Evolutionary conservation across 1,284 basidiomycete species (phyloP).

Genomic region (Naganishia sp.): DNA sequence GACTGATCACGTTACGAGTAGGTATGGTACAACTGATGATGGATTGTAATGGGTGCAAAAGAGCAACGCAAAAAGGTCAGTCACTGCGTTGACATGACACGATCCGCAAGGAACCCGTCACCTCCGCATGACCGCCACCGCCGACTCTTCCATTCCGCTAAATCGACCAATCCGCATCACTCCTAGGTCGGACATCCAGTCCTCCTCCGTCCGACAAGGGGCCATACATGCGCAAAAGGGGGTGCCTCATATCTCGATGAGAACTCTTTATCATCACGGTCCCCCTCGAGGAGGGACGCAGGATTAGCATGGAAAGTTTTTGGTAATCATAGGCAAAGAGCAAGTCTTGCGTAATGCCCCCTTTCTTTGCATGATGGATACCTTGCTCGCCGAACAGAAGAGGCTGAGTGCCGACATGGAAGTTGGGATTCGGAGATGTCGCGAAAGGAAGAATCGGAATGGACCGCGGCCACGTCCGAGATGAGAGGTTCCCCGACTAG

Average conservation of each 20-base stretch:
- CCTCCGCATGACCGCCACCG: not conserved
- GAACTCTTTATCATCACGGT: conserved; percentile 29
- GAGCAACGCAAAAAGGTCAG: conserved; percentile 14
- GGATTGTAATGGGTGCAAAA: conserved; percentile 8
- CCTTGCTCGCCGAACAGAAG: not conserved
- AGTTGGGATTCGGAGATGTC: not conserved
- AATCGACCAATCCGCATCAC: not conserved
- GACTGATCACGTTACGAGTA: conserved; percentile 14
- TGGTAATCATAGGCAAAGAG: conserved; percentile 28
- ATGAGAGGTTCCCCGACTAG: conserved; percentile 3
- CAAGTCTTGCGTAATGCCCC: not conserved
- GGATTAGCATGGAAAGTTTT: conserved; percentile 34
- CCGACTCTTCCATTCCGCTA: not conserved
- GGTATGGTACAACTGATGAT: conserved; percentile 20
- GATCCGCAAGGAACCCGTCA: not conserved
- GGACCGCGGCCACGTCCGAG: not conserved
- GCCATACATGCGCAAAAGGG: conserved; percentile 10
- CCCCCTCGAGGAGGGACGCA: conserved; percentile 30
- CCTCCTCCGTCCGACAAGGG: not conserved
- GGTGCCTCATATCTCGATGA: conserved; percentile 18
- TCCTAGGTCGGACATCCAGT: not conserved
- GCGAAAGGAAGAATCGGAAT: not conserved
- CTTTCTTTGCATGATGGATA: conserved; percentile 6
- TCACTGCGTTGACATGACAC: conserved; percentile 20
- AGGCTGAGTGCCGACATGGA: not conserved